phyloP scores from a whole-genome alignment of 2,329 filamentous ascomycete species.

The Microdochium trichocladiopsis region DNA sequence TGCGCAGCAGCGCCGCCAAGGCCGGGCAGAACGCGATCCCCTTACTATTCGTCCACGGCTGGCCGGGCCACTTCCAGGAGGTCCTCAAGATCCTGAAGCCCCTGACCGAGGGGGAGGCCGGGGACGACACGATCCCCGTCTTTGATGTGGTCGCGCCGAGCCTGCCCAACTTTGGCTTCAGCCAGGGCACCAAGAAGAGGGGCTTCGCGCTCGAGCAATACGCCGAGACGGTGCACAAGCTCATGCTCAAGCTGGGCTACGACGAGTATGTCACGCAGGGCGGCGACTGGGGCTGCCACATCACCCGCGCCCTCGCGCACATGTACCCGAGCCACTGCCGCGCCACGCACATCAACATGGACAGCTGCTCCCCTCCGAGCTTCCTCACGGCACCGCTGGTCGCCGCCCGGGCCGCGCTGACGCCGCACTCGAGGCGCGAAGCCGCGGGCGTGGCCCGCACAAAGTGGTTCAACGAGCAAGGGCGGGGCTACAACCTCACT shows the following conservation, averaged over 20 bases:
- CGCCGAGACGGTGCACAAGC: constrained; percentile 48
- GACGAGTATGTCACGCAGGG: constrained; percentile 34
- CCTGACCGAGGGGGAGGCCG: constrained; percentile 11
- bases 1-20: constrained; percentile 38
- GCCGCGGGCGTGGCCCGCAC: constrained; percentile 42
- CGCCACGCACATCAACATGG: constrained; percentile 55
- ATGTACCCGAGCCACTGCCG: constrained; percentile 50
- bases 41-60: constrained; percentile 19
- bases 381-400: constrained; percentile 46
- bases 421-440: constrained; percentile 45
- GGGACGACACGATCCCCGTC: constrained; percentile 16
- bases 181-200: constrained; percentile 25
- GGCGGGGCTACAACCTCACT: constrained; percentile 49
- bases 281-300: constrained; percentile 39
- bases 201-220: constrained; percentile 52
- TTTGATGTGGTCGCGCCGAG: constrained; percentile 41
- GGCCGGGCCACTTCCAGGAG: constrained; percentile 56
- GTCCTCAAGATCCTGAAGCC: constrained; percentile 45
- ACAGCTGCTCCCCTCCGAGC: constrained; percentile 37
- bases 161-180: constrained; percentile 38
- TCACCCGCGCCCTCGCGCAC: constrained; percentile 52
- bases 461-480: constrained; percentile 50
- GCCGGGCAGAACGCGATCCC: constrained; percentile 31
- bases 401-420: constrained; percentile 47
- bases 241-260: constrained; percentile 56